Base-by-base conservation (phyloP, 495 filamentous ascomycete genomes). In the Parathielavia appendiculata region DNA sequence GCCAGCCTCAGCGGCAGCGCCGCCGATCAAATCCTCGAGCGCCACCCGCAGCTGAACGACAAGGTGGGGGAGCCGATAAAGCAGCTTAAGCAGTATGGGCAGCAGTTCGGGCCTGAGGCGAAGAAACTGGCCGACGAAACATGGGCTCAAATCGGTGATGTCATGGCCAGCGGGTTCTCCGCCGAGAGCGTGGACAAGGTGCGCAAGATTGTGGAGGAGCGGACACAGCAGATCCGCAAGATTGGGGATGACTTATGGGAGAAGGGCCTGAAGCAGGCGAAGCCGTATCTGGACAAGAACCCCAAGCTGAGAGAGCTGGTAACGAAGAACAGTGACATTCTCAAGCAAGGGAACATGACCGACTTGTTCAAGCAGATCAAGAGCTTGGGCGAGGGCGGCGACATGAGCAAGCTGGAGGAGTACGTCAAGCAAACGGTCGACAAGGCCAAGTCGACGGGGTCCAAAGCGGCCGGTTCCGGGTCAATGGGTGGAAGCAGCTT, bases 71-170 rank as follows among this genome's bases (percentile, higher is more conserved):
- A 78, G 5, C 79, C 79, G 48, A 69, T 82, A 38, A 75, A 84
- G 36, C 76, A 84, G 66, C 66, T 88, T 44, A 86, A 85, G 74
- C 65, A 83, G 60, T 76, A 86, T 72, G 83, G 81, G 32, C 77
- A 86, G 32, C 65, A 79, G 22, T 83, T 83, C 64, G 86, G 86
- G 0, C 85, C 85, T 0, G 81, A 87, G 62, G 85, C 84, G 0
- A 84, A 85, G 74, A 84, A 87, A 74, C 75, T 86, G 69, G 76
- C 84, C 7, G 81, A 88, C 48, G 73, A 83, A 71, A 86, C 83
- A 10, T 88, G 82, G 78, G 61, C 79, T 16, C 75, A 88, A 62
- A 73, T 86, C 48, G 69, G 68, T 54, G 75, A 81, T 23, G 78
- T 86, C 55, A 49, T 85, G 26, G 72, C 79, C 53, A 69, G 70